phyloP scores from a whole-genome alignment of 2,329 filamentous ascomycete genomes.

The Aureobasidium sp. region DNA sequence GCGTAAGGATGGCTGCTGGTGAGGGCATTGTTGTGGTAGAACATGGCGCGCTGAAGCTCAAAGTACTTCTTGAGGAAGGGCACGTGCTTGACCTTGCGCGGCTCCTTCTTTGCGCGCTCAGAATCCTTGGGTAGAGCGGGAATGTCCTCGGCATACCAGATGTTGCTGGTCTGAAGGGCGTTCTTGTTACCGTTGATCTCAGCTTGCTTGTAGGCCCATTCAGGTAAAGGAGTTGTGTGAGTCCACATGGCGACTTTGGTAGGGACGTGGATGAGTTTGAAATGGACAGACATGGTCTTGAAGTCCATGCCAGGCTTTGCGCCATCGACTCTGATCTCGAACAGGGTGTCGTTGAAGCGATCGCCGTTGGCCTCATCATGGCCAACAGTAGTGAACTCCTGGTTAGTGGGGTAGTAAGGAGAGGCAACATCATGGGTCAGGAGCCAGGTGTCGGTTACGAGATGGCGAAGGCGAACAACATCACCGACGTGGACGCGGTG shows the following conservation, averaged over 20 bases:
- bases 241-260: conserved; percentile 99
- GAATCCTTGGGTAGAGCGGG: conserved; percentile 68
- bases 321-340: conserved; percentile 84
- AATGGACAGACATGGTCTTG: conserved; percentile 83
- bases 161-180: conserved; percentile 76
- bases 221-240: conserved; percentile 86
- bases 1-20: conserved; percentile 96
- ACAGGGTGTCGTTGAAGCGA: conserved; percentile 81
- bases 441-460: conserved; percentile 78
- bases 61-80: conserved; percentile 93
- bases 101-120: conserved; percentile 66
- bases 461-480: conserved; percentile 74
- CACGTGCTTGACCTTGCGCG: conserved; percentile 71
- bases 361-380: conserved; percentile 64
- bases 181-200: conserved; percentile 99
- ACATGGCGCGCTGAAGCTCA: conserved; percentile 96
- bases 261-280: conserved; percentile 90
- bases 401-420: conserved; percentile 92
- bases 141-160: conserved; percentile 91
- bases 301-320: conserved; percentile 77
- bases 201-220: conserved; percentile 95
- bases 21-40: conserved; percentile 97
- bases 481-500: conserved; percentile 75
- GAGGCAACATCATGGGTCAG: conserved; percentile 96
- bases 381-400: conserved; percentile 86